Conservation (phyloP, 2,329 filamentous ascomycete genomes). For the Colletotrichum acutatum region DNA sequence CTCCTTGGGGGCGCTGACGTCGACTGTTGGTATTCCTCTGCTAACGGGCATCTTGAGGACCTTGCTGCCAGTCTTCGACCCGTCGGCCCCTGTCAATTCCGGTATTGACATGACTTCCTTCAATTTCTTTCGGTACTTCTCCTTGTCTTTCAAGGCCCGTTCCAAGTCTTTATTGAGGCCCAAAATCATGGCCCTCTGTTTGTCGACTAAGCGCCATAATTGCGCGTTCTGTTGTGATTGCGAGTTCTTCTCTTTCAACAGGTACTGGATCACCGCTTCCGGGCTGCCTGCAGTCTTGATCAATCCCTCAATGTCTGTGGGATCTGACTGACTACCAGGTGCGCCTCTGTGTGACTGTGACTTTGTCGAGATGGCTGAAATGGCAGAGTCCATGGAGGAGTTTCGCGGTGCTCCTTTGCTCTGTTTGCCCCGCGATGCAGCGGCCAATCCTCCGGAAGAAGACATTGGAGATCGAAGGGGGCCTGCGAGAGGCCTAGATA, state of each 20-base stretch:
- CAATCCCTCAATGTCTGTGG: constrained; percentile 81
- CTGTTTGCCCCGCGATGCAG: constrained; percentile 52
- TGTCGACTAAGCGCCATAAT: constrained; percentile 95
- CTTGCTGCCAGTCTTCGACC: constrained; percentile 28
- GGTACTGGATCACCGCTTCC: constrained; percentile 87
- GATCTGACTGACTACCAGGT: constrained; percentile 67
- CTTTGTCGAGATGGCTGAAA: constrained; percentile 78
- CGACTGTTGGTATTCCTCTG: constrained; percentile 39
- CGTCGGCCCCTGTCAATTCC: constrained; percentile 45
- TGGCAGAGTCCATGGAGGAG: constrained; percentile 92
- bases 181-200: constrained; percentile 92
- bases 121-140: constrained; percentile 89
- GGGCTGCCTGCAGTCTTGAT: constrained; percentile 88
- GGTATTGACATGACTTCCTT: constrained; percentile 74
- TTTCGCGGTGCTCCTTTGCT: constrained; percentile 69
- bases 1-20: constrained; percentile 44
- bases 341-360: constrained; percentile 67
- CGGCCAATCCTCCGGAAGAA: constrained; percentile 60
- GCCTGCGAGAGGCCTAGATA: constrained; percentile 55
- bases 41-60: constrained; percentile 35
- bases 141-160: constrained; percentile 90
- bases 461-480: constrained; percentile 49
- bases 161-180: constrained; percentile 96
- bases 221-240: constrained; percentile 91
- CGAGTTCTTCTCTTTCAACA: constrained; percentile 91